Percentiles rank a stretch among this genome's conserved stretches.
phyloP scores from a whole-genome alignment of 371 early-diverging fungal species.

The Mortierella sp. region DNA sequence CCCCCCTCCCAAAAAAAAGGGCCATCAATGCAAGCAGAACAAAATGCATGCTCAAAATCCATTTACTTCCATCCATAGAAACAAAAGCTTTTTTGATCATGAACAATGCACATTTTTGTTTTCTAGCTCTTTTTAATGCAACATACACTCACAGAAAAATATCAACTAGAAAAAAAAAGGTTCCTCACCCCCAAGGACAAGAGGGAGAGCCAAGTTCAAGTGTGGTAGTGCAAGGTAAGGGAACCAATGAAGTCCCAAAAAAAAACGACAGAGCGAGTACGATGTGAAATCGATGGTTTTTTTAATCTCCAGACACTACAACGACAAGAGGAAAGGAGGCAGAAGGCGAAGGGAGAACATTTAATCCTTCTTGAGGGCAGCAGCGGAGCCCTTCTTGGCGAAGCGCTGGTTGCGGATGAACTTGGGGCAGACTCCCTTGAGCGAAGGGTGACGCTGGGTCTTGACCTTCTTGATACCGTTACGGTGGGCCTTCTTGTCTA shows the following conservation, averaged over 20 bases:
- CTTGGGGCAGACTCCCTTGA: constrained; percentile 96
- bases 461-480: constrained; percentile 98
- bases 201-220: constrained; percentile 2
- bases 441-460: constrained; percentile 88
- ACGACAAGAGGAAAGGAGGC: constrained; percentile 14
- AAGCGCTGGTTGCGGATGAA: constrained; percentile 98
- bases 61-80: no score
- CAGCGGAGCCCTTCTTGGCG: constrained; percentile 85
- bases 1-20: neutral
- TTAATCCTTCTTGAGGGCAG: constrained; percentile 60
- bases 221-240: neutral
- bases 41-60: no score
- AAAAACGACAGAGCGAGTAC: constrained; percentile 10
- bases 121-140: neutral
- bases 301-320: constrained; percentile 18
- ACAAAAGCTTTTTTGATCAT: no score
- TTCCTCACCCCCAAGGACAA: constrained; percentile 1
- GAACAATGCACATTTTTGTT: neutral
- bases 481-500: constrained; percentile 98
- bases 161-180: neutral
- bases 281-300: constrained; percentile 19
- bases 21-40: no score
- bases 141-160: neutral
- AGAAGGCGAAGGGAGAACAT: constrained; percentile 5
- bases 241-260: neutral